Evolutionary conservation across 495 filamentous ascomycete genomes (phyloP).

Genomic region (Amorphotheca resinae): DNA sequence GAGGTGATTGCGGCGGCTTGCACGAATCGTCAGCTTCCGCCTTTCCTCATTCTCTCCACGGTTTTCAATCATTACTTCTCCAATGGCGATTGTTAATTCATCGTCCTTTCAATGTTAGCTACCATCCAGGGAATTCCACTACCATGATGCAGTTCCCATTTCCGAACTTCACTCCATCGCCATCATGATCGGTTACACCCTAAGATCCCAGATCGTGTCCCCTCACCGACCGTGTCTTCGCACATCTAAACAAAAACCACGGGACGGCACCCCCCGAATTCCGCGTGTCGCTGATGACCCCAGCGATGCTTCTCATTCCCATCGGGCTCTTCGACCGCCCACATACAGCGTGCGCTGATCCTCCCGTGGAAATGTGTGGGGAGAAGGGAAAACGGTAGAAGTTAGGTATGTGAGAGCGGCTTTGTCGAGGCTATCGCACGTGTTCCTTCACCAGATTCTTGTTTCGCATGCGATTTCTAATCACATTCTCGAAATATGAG

Average conservation of each 20-base stretch:
- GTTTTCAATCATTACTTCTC: background rate
- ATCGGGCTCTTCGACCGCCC: slow-evolving; percentile 25
- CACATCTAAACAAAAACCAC: slow-evolving; percentile 25
- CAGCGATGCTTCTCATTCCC: slow-evolving; percentile 38
- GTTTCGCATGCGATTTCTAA: too few species aligned
- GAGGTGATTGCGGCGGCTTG: background rate
- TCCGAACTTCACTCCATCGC: slow-evolving; percentile 47
- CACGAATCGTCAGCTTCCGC: background rate
- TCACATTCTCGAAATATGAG: too few species aligned
- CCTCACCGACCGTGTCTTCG: slow-evolving; percentile 37
- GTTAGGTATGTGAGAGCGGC: too few species aligned
- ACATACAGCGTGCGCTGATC: too few species aligned
- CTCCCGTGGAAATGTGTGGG: too few species aligned
- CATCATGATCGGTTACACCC: slow-evolving; percentile 41
- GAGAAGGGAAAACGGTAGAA: too few species aligned
- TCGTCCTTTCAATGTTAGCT: slow-evolving; percentile 51
- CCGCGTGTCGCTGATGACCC: slow-evolving; percentile 45
- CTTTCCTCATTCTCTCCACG: background rate
- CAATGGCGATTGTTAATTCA: background rate
- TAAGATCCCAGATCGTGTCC: slow-evolving; percentile 33
- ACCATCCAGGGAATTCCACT: slow-evolving; percentile 40
- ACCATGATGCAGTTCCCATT: slow-evolving; percentile 36
- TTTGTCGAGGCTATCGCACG: too few species aligned
- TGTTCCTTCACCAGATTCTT: too few species aligned
- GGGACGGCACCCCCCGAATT: slow-evolving; percentile 39